Base-by-base conservation (phyloP, 1,284 basidiomycete species). In the Puccinia hordei region DNA sequence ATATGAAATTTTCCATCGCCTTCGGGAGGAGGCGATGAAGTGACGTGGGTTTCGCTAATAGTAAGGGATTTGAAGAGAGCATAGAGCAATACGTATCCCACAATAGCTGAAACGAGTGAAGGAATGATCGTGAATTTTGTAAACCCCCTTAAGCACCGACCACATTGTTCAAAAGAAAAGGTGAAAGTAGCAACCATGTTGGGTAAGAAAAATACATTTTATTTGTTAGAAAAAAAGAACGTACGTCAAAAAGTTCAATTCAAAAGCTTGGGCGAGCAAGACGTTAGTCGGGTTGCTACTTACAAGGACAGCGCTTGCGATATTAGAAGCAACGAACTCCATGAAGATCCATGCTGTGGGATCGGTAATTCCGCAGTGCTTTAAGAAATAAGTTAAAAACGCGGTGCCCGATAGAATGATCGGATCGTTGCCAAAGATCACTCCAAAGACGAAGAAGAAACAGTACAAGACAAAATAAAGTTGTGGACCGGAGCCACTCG, bases 321-420 rank as follows among this genome's bases (percentile, higher is more conserved):
- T 92, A 85, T 98, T 98, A 3, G 93, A 93, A 0, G 89, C 88
- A 15, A 89, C 87, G 83, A 92, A 92, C 83, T 92, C 90, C 27
- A 89, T 87, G 85, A 90, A 91, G 30, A 91, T 88, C 89, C 90
- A 92, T 0, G 90, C 89, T 0, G 88, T 88, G 0, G 90, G 90
- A 33, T 89, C 88, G 0, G 85, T 84, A 81, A 91, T 89, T 0
- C 88, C 88, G 6, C 91, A 90, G 2, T 91, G 90, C n/a, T 89
- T 86, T 0, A 93, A 93, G 82, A 94, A 92, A 84, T 95, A 95
- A 9, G 91, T 91, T 61, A 96, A 86, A 85, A 96, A 96, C 0
- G 91, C 91, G 0, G 94, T 96, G 0, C 93, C 92, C 9, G 82
- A 85, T 1, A 87, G 82, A 10, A 87, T 85, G 81, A 87, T 86